A percentile compares a stretch with the other conserved stretches of the same genome.
phyloP scores from a whole-genome alignment of 352 stramenopile species.

The Pythium periplocum region DNA sequence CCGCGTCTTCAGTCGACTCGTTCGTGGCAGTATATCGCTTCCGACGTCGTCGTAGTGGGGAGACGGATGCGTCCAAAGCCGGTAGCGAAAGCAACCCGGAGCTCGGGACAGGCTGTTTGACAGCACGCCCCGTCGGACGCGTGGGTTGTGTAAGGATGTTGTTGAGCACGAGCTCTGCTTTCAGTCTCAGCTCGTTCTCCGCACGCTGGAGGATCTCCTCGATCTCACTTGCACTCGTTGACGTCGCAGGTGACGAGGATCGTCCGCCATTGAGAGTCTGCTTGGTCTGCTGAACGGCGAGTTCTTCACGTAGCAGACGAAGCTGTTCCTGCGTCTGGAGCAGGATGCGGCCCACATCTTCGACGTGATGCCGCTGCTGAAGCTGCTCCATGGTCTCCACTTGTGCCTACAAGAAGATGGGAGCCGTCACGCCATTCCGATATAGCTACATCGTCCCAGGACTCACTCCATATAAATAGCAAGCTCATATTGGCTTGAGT shows the following conservation, averaged over 20 bases:
- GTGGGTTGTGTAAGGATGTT: conserved; percentile 44
- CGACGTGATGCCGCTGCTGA: conserved; percentile 74
- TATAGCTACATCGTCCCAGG: too few relatives aligned
- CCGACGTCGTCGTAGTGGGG: conserved; percentile 2
- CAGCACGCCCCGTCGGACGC: too few relatives aligned
- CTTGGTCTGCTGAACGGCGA: conserved; percentile 20
- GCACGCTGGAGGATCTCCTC: conserved; percentile 69
- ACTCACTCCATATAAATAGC: conserved; percentile 5
- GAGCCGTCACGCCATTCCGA: too few relatives aligned
- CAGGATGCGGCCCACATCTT: conserved; percentile 77
- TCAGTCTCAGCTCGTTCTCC: conserved; percentile 64
- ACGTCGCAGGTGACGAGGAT: conserved; percentile 4
- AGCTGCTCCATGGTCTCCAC: conserved; percentile 53
- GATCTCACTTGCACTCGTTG: conserved; percentile 35
- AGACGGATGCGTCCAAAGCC: too few relatives aligned
- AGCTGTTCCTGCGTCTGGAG: conserved; percentile 81
- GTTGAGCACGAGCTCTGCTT: conserved; percentile 74
- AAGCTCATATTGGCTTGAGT: neutral
- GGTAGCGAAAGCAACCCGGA: too few relatives aligned
- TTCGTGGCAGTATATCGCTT: neutral
- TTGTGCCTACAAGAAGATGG: too few relatives aligned
- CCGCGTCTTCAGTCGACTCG: conserved; percentile 4
- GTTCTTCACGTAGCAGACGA: conserved; percentile 64
- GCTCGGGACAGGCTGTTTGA: too few relatives aligned
- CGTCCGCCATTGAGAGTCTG: conserved; percentile 5